Evolutionary conservation across 495 filamentous ascomycete genomes (phyloP).

Genomic region (Neurospora sp.): DNA sequence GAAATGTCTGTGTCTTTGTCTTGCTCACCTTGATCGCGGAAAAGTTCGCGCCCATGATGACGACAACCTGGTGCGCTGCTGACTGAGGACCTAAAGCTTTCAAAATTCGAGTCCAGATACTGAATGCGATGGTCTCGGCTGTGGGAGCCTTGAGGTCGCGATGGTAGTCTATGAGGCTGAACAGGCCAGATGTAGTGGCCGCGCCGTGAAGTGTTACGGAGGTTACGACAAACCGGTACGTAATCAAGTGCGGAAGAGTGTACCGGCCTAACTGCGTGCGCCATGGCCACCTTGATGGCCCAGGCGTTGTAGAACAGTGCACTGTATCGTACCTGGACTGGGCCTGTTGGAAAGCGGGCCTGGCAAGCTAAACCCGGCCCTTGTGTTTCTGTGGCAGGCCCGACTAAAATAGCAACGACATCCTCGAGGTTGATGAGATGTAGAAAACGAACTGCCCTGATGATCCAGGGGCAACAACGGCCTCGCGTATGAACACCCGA

Average conservation of each 20-base stretch:
- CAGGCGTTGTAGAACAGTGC: neutral
- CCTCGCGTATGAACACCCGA: neutral
- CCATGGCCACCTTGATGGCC: neutral
- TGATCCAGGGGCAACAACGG: neutral
- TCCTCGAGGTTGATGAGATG: neutral
- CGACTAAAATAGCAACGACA: neutral
- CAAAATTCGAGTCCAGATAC: neutral
- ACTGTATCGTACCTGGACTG: neutral
- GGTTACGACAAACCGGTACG: neutral
- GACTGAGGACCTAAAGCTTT: neutral
- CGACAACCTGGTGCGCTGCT: slow-evolving; percentile 2
- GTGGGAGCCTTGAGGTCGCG: neutral
- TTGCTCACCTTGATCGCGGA: slow-evolving; percentile 36
- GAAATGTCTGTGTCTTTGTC: neutral
- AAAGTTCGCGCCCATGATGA: slow-evolving; percentile 27
- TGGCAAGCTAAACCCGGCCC: neutral
- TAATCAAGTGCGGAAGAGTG: neutral
- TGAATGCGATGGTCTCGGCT: neutral
- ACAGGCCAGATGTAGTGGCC: neutral
- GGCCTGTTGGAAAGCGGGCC: neutral
- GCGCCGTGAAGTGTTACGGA: neutral
- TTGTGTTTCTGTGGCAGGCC: neutral
- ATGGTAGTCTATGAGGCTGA: neutral
- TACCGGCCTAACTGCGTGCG: neutral
- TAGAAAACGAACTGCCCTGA: neutral